Base-by-base conservation (phyloP, 208 protist species). In the Trypanosoma avium region DNA sequence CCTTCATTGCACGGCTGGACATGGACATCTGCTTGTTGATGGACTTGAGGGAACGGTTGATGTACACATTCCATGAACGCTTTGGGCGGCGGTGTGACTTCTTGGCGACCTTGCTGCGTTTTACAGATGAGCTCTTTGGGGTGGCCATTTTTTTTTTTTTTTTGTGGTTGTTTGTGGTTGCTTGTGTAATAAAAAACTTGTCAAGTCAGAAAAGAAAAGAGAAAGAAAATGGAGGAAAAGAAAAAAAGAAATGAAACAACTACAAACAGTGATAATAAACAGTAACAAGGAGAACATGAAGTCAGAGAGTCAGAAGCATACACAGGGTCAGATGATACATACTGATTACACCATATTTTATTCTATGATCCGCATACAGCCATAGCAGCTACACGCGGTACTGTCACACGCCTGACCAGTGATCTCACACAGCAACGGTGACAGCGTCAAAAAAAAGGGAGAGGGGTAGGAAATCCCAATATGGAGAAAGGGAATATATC, bases 1-100 rank as follows among this genome's bases (percentile, higher is more conserved):
- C 97, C 59, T 72, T 78, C 97, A 98, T 99, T 56, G 94, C 97
- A 67, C 93, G 87, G 71, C 81, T 86, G 32, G 92, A 97, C 77
- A 99, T 97, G 73, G 95, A 96, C 61, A 97, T 98, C 60, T 87
- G 75, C 70, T 97, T 88, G 90, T 98, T 97, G 63, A 99, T 97
- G 77, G 97, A 86, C 84, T 98, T 97, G 32, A 99, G 79, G 12
- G 94, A 92, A 79, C 92, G 92, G 84, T 77, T 90, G 59, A 97
- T 77, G 75, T 96, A 97, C 24, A 86, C 84, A 55, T 86, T 91
- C 83, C 88, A 95, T 45, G 81, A 70, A 62, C 90, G 87, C 67
- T 83, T 86, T 38, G 77, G 81, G 65, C 81, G 79, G 75, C 80
- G 84, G 79, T 84, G 88, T 68, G 76, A 69, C 67, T 63, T 73